Conservation (phyloP, 1,284 basidiomycete species). For the Papiliotrema nemorosa region DNA sequence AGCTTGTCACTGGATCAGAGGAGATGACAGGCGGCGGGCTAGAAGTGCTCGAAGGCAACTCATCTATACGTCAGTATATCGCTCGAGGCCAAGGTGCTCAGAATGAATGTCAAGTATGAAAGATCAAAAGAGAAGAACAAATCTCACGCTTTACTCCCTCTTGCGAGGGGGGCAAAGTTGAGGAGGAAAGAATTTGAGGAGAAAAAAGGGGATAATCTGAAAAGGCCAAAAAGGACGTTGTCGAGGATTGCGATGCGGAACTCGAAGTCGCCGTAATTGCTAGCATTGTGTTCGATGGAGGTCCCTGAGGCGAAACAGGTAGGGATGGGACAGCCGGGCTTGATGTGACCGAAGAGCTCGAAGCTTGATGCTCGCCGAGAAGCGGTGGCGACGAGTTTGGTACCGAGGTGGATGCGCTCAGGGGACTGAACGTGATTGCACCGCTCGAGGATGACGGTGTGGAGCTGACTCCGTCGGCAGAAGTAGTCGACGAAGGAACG, state of each 20-base stretch:
- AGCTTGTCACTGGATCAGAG: neutral
- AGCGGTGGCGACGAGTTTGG: too few species aligned
- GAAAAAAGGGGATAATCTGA: neutral
- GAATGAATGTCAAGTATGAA: neutral
- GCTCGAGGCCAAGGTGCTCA: neutral
- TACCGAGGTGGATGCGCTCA: too few species aligned
- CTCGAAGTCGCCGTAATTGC: neutral
- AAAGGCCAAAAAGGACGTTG: neutral
- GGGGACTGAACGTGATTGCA: too few species aligned
- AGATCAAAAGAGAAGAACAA: neutral
- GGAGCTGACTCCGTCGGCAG: too few species aligned
- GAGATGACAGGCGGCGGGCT: neutral
- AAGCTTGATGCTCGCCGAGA: too few species aligned
- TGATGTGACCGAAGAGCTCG: too few species aligned
- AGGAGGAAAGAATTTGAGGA: neutral
- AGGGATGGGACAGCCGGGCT: too few species aligned
- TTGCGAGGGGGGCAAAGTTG: constrained; percentile 3
- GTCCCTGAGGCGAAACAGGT: neutral
- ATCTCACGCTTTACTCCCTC: constrained; percentile 1
- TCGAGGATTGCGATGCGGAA: neutral
- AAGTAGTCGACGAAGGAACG: too few species aligned
- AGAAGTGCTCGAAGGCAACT: neutral
- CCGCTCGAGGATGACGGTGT: too few species aligned
- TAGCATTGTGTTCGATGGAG: neutral
- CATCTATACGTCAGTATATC: neutral